Percentiles rank a stretch among this genome's conserved stretches.
phyloP scores from a whole-genome alignment of 2,329 filamentous ascomycete genomes.

The Fonsecaea multimorphosa region DNA sequence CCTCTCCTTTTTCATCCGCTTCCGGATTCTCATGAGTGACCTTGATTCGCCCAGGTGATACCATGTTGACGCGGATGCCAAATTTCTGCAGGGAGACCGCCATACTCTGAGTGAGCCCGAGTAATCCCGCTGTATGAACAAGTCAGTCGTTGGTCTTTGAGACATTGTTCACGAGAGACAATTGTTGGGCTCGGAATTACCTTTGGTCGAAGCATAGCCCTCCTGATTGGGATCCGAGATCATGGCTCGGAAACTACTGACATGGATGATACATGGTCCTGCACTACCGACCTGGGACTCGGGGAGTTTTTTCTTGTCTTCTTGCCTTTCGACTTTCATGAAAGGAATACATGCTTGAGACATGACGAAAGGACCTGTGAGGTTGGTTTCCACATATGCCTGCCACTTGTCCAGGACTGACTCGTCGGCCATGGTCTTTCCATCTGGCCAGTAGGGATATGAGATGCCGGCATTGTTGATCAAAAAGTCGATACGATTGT shows the following conservation, averaged over 20 bases:
- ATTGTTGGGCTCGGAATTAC: constrained; percentile 7
- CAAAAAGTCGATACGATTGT: constrained; percentile 49
- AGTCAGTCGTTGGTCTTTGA: not conserved
- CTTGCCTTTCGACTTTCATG: constrained; percentile 48
- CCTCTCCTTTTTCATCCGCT: constrained; percentile 51
- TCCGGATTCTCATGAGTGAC: constrained; percentile 55
- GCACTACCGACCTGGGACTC: constrained; percentile 37
- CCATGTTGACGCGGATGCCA: constrained; percentile 49
- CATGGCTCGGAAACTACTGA: constrained; percentile 55
- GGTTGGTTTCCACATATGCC: constrained; percentile 56
- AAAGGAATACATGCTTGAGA: constrained; percentile 56
- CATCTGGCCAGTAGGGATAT: constrained; percentile 50
- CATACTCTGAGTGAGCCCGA: constrained; percentile 49
- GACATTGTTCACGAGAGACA: not conserved
- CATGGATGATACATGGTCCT: constrained; percentile 55
- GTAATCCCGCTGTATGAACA: constrained; percentile 40
- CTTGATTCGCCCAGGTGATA: constrained; percentile 56
- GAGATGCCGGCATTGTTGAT: constrained; percentile 51
- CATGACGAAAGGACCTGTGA: constrained; percentile 55
- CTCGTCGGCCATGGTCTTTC: constrained; percentile 54
- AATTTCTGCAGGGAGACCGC: constrained; percentile 44
- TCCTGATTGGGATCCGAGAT: constrained; percentile 57
- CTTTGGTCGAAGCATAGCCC: constrained; percentile 54
- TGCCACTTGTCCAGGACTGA: constrained; percentile 54
- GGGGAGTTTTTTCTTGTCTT: constrained; percentile 34